These are phyloP conservation scores for Penicillium sp. DNA, from an alignment of 2,329 filamentous ascomycete species.

Conservation along the genomic window DNA sequence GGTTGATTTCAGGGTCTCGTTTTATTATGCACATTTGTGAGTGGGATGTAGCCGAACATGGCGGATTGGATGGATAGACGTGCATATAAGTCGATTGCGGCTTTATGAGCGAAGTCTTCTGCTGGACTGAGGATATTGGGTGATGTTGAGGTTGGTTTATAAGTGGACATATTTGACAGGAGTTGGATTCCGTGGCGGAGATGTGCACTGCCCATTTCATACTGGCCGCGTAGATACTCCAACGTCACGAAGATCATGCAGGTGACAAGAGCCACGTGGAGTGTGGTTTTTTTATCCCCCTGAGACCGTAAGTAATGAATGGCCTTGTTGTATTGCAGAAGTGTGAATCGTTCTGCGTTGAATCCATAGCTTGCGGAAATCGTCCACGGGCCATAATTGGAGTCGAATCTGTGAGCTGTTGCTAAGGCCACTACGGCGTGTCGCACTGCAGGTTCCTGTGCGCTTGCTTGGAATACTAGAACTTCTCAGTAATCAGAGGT, in stretches of 20 bases:
- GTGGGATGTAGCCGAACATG: slow-evolving; percentile 24
- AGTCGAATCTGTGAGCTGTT: slow-evolving; percentile 31
- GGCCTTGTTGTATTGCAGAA: slow-evolving; percentile 40
- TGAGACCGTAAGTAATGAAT: slow-evolving; percentile 36
- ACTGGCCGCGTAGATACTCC: slow-evolving; percentile 38
- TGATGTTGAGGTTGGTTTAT: slow-evolving; percentile 1
- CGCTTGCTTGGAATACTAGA: slow-evolving; percentile 39
- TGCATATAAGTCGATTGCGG: slow-evolving; percentile 25
- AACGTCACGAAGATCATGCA: slow-evolving; percentile 42
- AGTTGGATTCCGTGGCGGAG: slow-evolving; percentile 31
- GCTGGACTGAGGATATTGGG: slow-evolving; percentile 8
- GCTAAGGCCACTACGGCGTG: slow-evolving; percentile 43
- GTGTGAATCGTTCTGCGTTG: slow-evolving; percentile 29
- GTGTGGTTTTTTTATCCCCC: slow-evolving; percentile 23
- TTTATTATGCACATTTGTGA: slow-evolving; percentile 11
- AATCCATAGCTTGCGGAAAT: slow-evolving; percentile 12
- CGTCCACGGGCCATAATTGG: slow-evolving; percentile 1
- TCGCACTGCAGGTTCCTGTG: slow-evolving; percentile 39
- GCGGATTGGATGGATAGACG: slow-evolving; percentile 27
- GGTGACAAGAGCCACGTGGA: slow-evolving; percentile 39
- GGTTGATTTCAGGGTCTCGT: slow-evolving; percentile 2
- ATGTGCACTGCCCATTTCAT: slow-evolving; percentile 27
- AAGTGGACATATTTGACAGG: slow-evolving; percentile 15
- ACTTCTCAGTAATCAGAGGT: slow-evolving; percentile 38
- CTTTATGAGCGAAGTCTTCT: slow-evolving; percentile 19